A percentile compares a stretch with the other conserved stretches of the same genome.
Evolutionary conservation across 2,329 filamentous ascomycete species (phyloP).

Genomic region (Stylonectria norvegica): DNA sequence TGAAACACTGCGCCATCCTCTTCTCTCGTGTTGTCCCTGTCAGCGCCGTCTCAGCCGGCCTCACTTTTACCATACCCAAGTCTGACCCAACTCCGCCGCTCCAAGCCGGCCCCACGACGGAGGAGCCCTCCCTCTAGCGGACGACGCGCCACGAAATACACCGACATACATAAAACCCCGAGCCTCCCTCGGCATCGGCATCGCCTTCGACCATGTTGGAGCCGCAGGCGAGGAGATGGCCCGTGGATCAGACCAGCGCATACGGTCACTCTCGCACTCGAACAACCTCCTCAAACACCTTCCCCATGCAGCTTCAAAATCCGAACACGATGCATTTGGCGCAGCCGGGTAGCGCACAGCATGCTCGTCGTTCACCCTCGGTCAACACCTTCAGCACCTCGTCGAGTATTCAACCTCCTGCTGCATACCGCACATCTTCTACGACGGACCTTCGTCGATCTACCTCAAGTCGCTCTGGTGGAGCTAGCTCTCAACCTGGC

Average conservation of each 20-base stretch:
- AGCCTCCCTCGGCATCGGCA: slow-evolving; percentile 14
- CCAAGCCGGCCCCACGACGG: slow-evolving; percentile 13
- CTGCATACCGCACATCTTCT: slow-evolving; percentile 54
- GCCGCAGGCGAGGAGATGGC: slow-evolving; percentile 28
- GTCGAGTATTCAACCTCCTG: slow-evolving; percentile 62
- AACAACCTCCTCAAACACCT: slow-evolving; percentile 55
- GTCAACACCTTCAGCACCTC: slow-evolving; percentile 67
- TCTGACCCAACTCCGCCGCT: slow-evolving; percentile 13
- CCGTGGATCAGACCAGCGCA: slow-evolving; percentile 34
- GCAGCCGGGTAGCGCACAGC: slow-evolving; percentile 33
- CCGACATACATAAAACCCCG: slow-evolving; percentile 21
- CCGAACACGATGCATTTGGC: slow-evolving; percentile 28
- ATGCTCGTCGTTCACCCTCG: slow-evolving; percentile 58
- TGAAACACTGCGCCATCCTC: too few relatives aligned
- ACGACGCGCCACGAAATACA: slow-evolving; percentile 20
- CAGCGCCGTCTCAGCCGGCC: not conserved
- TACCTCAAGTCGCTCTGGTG: slow-evolving; percentile 72
- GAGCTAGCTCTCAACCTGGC: slow-evolving; percentile 51
- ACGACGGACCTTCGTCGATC: slow-evolving; percentile 66
- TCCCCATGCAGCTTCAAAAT: slow-evolving; percentile 37
- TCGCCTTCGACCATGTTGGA: slow-evolving; percentile 28
- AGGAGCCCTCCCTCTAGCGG: slow-evolving; percentile 20
- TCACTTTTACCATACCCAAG: slow-evolving; percentile 1
- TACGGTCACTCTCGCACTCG: slow-evolving; percentile 55
- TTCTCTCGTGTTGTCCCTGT: not conserved